Evolutionary conservation across 352 stramenopile species (phyloP), one percentile per base, ranked within the genome.

Genomic region (Aphanomyces stellatus): DNA sequence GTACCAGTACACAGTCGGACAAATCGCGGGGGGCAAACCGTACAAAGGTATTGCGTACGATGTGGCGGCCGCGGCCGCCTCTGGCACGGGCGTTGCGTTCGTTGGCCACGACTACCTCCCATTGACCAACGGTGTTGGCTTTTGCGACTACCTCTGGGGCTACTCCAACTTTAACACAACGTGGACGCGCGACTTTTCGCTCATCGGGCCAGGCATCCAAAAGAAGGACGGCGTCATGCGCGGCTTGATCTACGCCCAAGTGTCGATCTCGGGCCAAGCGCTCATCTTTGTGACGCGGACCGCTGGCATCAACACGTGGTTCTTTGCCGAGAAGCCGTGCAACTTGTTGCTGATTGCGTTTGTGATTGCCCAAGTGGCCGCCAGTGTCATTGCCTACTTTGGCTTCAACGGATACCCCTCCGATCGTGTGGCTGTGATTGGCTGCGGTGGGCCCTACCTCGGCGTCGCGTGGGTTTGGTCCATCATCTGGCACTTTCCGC

Each of bases 271-370:
- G 4, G 81, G 81, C 27, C 81, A 89, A 69, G 81, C 81, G 56
- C 56, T 89, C 62, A 89, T 89, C 65, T 89, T 89, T 70, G 78
- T 89, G 34, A 89, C 81, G 41, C 81, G 81, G 71, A 88, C 81
- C 10, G 79, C 78, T 33, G 81, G 81, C 46, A 80, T 76, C 69
- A 89, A 89, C 79, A 87, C 80, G 65, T 89, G 81, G 81, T 89
- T 81, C 71, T 88, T 89, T 66, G 71, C 74, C 27, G 79, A 88
- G 65, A 80, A 81, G 65, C 81, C 81, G n/a, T 79, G 69, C 62
- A 87, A 80, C 69, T 62, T 89, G 31, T 43, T 89, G 63, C 61
- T 89, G 53, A 72, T 88, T 33, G 81, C 81, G 11, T 89, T 89
- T 76, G 76, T 88, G 35, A 76, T 88, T 51, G 81, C 81, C 8